These are phyloP conservation scores for Trichophyton equinum DNA, from an alignment of 2,329 filamentous ascomycete species.

Conservation along the genomic window DNA sequence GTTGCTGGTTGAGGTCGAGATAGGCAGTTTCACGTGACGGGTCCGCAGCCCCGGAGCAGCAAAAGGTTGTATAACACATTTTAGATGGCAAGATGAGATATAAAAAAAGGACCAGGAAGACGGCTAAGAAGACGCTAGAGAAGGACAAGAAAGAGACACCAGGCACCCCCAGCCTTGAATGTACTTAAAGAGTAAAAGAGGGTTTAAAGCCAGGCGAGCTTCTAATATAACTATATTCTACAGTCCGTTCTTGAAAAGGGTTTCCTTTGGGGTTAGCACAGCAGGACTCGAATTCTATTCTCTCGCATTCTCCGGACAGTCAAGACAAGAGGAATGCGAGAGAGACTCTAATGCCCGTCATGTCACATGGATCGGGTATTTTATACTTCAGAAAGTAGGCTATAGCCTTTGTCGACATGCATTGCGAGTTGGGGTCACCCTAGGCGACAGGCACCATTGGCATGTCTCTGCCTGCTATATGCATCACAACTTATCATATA, in stretches of 20 bases:
- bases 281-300: no score
- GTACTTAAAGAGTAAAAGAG: background rate
- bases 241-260: background rate
- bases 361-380: conserved; percentile 1
- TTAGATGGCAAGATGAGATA: background rate
- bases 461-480: conserved; percentile 1
- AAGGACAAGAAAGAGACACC: no score
- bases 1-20: background rate
- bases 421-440: background rate
- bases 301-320: no score
- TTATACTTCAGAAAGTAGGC: background rate
- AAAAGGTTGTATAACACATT: background rate
- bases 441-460: background rate
- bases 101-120: background rate
- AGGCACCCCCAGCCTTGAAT: background rate
- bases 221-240: background rate
- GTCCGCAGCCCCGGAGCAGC: background rate
- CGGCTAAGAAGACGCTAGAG: background rate
- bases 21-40: background rate
- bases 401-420: background rate
- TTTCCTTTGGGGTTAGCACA: no score
- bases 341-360: background rate
- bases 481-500: background rate
- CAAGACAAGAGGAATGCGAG: no score
- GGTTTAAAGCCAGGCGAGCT: background rate